phyloP scores from a whole-genome alignment of 2,329 filamentous ascomycete genomes.

The Ciborinia camelliae region DNA sequence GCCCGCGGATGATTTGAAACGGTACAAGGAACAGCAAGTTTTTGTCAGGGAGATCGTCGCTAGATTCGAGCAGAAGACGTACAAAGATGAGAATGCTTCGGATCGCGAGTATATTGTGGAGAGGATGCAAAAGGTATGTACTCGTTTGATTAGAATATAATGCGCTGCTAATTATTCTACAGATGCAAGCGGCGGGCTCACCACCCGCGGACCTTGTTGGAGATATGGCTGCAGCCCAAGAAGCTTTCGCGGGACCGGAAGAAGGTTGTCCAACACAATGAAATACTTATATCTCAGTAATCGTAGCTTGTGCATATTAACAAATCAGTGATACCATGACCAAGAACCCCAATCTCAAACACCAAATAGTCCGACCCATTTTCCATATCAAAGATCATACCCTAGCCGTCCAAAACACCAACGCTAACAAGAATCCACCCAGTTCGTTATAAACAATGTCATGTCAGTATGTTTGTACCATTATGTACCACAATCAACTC shows the following conservation, averaged over 20 bases:
- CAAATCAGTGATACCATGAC: conserved; percentile 19
- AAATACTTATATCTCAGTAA: conserved; percentile 28
- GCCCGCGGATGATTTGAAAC: conserved; percentile 66
- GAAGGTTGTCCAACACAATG: conserved; percentile 62
- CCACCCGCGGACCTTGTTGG: conserved; percentile 89
- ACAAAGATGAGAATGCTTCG: conserved; percentile 74
- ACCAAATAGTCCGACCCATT: neutral
- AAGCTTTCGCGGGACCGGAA: conserved; percentile 59
- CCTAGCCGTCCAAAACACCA: conserved; percentile 27
- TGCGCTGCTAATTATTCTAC: conserved; percentile 26
- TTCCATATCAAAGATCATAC: conserved; percentile 14
- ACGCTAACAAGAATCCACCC: conserved; percentile 24
- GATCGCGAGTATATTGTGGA: conserved; percentile 94
- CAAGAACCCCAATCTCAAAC: neutral
- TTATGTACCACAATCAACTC: conserved; percentile 7
- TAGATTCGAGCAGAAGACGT: conserved; percentile 80
- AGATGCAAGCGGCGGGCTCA: conserved; percentile 97
- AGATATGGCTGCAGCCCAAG: conserved; percentile 80
- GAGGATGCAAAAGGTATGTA: conserved; percentile 88
- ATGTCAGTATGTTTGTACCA: neutral
- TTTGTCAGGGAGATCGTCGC: conserved; percentile 82
- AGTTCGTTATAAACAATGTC: conserved; percentile 5
- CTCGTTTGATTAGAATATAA: conserved; percentile 13
- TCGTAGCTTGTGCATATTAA: conserved; percentile 16
- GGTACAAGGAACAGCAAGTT: conserved; percentile 76